Base-by-base conservation (phyloP, 2,329 filamentous ascomycete genomes). In the Scedosporium minutisporum region DNA sequence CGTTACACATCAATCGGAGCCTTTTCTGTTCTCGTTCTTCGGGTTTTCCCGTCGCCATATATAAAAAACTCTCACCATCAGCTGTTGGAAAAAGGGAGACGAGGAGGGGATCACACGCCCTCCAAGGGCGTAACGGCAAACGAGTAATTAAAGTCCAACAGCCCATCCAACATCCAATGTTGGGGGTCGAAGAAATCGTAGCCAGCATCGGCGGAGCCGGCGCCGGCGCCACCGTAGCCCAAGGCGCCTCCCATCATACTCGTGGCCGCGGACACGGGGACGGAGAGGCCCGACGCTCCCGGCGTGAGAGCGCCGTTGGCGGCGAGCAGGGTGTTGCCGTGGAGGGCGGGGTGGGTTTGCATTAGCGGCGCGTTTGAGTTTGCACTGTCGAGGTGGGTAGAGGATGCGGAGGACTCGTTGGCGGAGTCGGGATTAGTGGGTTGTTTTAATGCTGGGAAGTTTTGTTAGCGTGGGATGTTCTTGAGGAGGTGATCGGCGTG, bases 101-200 rank as follows among this genome's bases (percentile, higher is more conserved):
- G 23, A 27, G 16, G 4, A 21, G 10, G 6, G 18, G 21, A 29
- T 67, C 76, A 83, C 65, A 80, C 75, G 65, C 81, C 78, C 65
- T 87, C 84, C 44, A 85, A 72, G 1, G 80, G 78, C 63, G 77
- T 75, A 44, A 81, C 78, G 68, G 65, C 62, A 61, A 84, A 87
- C 10, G 80, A 82, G 70, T 88, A 92, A 66, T 90, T 90, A 71
- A 93, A 89, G 71, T 93, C 89, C 64, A 95, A 80, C 41, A 93
- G 80, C 14, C 90, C 90, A 72, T 97, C 93, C 64, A 97, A 78
- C 80, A 96, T 91, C 93, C 93, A 97, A 73, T 93, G 91, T 69
- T 96, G 82, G 1, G 93, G 91, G 74, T 96, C 92, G 70, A 96
- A 96, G 65, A 96, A 91, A 72, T 96, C 90, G 73, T 92, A 92